Base-by-base conservation (phyloP, 345 rosid genomes). In the Erodium maritimum region DNA sequence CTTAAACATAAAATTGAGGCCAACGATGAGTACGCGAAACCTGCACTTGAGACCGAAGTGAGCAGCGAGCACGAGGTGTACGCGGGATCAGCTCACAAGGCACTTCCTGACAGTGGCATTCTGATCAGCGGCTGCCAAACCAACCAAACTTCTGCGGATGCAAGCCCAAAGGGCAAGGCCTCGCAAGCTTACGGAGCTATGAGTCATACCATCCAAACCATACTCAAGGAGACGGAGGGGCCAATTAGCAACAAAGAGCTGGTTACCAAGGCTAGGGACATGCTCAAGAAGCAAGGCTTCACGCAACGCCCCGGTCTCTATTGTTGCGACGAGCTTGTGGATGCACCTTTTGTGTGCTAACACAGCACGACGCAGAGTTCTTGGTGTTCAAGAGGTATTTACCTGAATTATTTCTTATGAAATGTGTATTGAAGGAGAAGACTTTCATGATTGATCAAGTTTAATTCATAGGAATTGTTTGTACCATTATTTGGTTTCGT, bases 61-160 rank as follows among this genome's bases (percentile, higher is more conserved):
- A 79, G 77, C 0, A 82, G 76, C 60, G 73, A 83, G 72, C 72
- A 85, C 59, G 99, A 93, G 69, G 91, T 61, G 58, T 89, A 85
- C 62, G 99, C 99, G 0, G 96, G 99, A 67, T 19, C 76, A 9
- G 58, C 67, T 0, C 81, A 73, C 73, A 82, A 82, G 45, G 60
- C 79, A 12, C 77, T 93, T 45, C 84, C 99, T 0, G 90, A 79
- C 55, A 71, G 81, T 1, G 99, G 94, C 56, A 78, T 93, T 77
- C 71, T 93, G 69, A 75, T 93, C 55, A 93, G 99, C 1, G 97
- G 97, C 46, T 91, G 97, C 62, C 97, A 91, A 68, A 80, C 82
- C 19, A 72, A 88, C 75, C 97, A 93, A 76, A 86, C 95, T 52
- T 93, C 99, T 6, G 99, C 99, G 0, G 99, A 93, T 54, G 99